Base-by-base conservation (phyloP, 2,329 filamentous ascomycete genomes). In the Apiospora kogelbergensis region DNA sequence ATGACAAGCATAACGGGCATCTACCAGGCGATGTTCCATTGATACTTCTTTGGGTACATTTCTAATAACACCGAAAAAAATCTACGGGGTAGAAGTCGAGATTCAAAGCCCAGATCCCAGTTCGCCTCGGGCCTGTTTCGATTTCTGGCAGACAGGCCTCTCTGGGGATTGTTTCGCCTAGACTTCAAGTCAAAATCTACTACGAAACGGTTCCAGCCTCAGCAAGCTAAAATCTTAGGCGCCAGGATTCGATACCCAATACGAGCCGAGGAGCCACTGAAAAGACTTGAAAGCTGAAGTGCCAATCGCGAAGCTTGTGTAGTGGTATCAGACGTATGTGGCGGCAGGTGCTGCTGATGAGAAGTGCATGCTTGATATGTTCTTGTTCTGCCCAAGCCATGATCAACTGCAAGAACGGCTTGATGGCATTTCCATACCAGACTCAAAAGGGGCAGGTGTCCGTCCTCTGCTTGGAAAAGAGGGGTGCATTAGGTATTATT, bases 91-190 rank as follows among this genome's bases (percentile, higher is more conserved):
- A 33, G 33, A 48, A 22, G 6, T 15, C 46, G 13, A 30, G 24
- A 57, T 15, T 30, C 17, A 57, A 17, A 20, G 15, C 26, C 26
- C 9, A 17, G 26, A 33, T 60, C 53, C 53, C 30, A 57, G 26
- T 17, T 20, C 30, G 20, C 7, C 46, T 22, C 46, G 22, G 53
- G 53, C 17, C 53, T 37, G 53, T 60, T 60, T 60, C 53, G 53
- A 60, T 37, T 22, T 60, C 17, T 60, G 53, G 30, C 30, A 60
- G 53, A 33, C 33, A 33, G 33, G 33, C 33, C 3, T 26, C 24
- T 57, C 48, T 57, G 26, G 20, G 53, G 53, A 60, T 60, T 60
- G 53, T 60, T 60, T 60, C 53, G 53, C 53, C 53, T 60, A 60
- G 53, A 60, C 53, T 60, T 60, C 30, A 30, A 22, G n/a, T 17